Percentiles rank a stretch among this genome's conserved stretches.
Conservation (phyloP, 495 filamentous ascomycete species). For the Chlorociboria aeruginascens region DNA sequence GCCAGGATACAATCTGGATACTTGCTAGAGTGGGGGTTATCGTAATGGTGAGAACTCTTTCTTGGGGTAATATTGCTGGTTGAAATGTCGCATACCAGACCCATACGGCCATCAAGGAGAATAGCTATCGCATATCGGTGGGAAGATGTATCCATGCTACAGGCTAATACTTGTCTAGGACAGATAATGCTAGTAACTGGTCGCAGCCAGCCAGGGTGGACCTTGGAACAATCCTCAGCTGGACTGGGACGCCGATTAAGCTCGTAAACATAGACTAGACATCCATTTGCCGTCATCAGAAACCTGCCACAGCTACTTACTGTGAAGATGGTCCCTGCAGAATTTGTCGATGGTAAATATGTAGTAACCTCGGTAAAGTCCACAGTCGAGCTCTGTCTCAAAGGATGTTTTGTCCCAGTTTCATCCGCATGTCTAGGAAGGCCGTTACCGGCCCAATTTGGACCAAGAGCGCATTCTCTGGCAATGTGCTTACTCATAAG, state of each 20-base stretch:
- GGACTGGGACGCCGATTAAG: conserved; percentile 22
- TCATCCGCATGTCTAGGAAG: conserved; percentile 14
- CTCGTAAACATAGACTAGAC: conserved; percentile 49
- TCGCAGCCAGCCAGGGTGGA: conserved; percentile 22
- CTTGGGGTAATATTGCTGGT: background rate
- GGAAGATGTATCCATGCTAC: conserved; percentile 52
- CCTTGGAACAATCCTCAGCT: conserved; percentile 5
- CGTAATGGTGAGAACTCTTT: background rate
- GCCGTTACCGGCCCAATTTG: conserved; percentile 35
- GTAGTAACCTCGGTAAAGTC: conserved; percentile 26
- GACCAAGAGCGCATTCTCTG: conserved; percentile 46
- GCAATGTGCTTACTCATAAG: conserved; percentile 47
- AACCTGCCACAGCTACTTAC: conserved; percentile 50
- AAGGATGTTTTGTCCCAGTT: background rate
- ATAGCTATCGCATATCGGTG: conserved; percentile 47
- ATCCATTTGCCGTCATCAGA: conserved; percentile 43
- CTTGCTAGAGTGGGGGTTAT: conserved; percentile 5
- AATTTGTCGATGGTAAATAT: conserved; percentile 10
- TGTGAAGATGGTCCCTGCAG: conserved; percentile 30
- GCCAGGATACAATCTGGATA: background rate
- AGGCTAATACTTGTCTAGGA: conserved; percentile 44
- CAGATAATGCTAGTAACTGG: conserved; percentile 46
- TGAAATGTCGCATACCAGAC: conserved; percentile 47
- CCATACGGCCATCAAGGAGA: conserved; percentile 48
- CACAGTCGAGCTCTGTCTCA: conserved; percentile 5